Evolutionary conservation across 1,139 yeast genomes (phyloP), one percentile per base, ranked within the genome.

Genomic region (Geotrichum candidum): DNA sequence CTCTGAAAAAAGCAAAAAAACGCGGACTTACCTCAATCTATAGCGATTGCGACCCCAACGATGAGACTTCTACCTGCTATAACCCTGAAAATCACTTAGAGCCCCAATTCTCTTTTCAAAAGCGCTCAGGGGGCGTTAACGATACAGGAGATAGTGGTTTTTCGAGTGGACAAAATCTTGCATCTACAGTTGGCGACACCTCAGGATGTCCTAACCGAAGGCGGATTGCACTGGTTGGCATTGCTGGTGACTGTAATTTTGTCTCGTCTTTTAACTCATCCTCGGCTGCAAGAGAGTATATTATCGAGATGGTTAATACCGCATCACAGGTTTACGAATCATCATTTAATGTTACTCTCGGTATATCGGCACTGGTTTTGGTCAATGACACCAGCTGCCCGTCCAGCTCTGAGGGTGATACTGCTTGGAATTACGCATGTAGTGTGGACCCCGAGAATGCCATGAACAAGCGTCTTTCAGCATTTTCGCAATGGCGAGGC

Each of bases 171-270:
- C 64, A 65, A 23, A 73, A 72, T 57, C 67, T 76, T 29, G 65
- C 67, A 10, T 56, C 66, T 35, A 67, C 74, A 9, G 66, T 76
- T 55, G 78, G 78, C 31, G 69, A 73, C 61, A 69, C 73, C 9
- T 58, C 65, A 1, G 78, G 78, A 6, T 76, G 78, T 54, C 77
- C 78, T 11, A 65, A 65, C 1, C 68, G 71, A n/a, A 68, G 72
- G 27, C 67, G 70, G 61, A 69, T 72, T 38, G 76, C 79, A 1
- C 66, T 74, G 33, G 68, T 77, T 27, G 80, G 79, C 3, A 65
- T 76, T n/a, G 79, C 76, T 9, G 78, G 73, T 0, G 80, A 77
- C 65, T 76, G 78, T 65, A 72, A 70, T 63, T 76, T 69, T 63
- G 50, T 75, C 52, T 56, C 67, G 15, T 63, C 65, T 41, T 76